Percentiles rank a stretch among this genome's conserved stretches.
Evolutionary conservation across 2,329 filamentous ascomycete genomes (phyloP).

Genomic region (Colletotrichum noveboracense): DNA sequence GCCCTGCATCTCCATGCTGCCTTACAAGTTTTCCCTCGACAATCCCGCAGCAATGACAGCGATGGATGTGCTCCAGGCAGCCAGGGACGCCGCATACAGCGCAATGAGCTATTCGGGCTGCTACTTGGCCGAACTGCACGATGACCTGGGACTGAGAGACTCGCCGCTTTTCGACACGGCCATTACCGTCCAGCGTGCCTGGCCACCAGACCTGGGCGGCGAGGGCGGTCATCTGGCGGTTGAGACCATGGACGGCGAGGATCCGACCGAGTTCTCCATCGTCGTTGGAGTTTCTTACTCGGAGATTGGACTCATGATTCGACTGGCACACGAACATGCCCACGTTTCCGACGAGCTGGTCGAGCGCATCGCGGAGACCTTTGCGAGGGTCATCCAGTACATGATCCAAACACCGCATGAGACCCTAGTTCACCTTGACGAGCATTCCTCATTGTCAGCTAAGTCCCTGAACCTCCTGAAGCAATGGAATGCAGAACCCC

Average conservation of each 20-base stretch:
- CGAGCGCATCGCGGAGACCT: neutral
- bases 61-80: neutral
- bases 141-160: neutral
- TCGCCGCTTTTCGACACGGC: neutral
- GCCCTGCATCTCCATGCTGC: neutral
- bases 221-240: neutral
- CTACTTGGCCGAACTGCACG: neutral
- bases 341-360: neutral
- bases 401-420: neutral
- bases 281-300: neutral
- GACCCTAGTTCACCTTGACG: neutral
- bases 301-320: neutral
- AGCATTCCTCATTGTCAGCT: neutral
- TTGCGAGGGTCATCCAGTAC: neutral
- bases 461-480: neutral
- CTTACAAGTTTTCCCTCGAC: neutral
- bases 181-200: neutral
- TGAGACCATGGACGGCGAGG: neutral
- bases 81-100: rapidly evolving
- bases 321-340: neutral
- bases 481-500: neutral
- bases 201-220: neutral
- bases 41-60: neutral
- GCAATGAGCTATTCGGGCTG: neutral
- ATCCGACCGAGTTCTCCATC: neutral